A percentile compares a stretch with the other conserved stretches of the same genome.
These are phyloP conservation scores for Nakazawaea laoshanensis DNA, from an alignment of 805 yeast genomes.

Conservation along the genomic window DNA sequence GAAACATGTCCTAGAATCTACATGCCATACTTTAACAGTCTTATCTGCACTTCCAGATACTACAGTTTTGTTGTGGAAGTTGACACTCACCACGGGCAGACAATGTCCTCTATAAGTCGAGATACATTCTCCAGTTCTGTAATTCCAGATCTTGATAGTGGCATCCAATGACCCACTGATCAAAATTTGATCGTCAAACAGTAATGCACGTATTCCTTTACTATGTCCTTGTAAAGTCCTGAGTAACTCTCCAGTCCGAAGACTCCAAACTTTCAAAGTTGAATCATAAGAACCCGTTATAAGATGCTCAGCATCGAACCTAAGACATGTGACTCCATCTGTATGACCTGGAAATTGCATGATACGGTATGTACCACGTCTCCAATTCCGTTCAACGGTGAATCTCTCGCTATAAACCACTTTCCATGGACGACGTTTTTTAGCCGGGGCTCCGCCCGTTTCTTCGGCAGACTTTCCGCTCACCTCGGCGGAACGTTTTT, in stretches of 20 bases:
- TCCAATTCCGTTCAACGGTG: conserved; percentile 91
- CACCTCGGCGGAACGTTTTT: too few relatives aligned
- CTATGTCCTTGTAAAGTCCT: conserved; percentile 83
- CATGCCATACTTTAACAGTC: conserved; percentile 94
- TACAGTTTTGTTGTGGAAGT: conserved; percentile 69
- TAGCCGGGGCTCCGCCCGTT: conserved; percentile 12
- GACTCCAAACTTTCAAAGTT: conserved; percentile 89
- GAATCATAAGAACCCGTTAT: conserved; percentile 93
- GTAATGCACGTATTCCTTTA: conserved; percentile 77
- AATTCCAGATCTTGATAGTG: conserved; percentile 93
- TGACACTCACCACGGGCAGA: conserved; percentile 78
- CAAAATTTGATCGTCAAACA: conserved; percentile 80
- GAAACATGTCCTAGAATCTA: conserved; percentile 84
- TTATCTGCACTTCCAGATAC: conserved; percentile 92
- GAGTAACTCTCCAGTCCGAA: conserved; percentile 67
- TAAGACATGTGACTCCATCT: conserved; percentile 84
- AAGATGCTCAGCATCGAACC: conserved; percentile 65
- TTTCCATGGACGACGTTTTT: conserved; percentile 78
- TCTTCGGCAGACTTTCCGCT: conserved; percentile 10
- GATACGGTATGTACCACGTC: conserved; percentile 64
- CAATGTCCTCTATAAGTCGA: conserved; percentile 92
- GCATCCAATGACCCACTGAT: conserved; percentile 90
- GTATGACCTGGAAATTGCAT: conserved; percentile 71
- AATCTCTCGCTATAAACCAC: conserved; percentile 87
- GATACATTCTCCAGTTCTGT: conserved; percentile 87